Evolutionary conservation across 2,329 filamentous ascomycete genomes (phyloP).

Genomic region (Ascochyta viciae-villosae): DNA sequence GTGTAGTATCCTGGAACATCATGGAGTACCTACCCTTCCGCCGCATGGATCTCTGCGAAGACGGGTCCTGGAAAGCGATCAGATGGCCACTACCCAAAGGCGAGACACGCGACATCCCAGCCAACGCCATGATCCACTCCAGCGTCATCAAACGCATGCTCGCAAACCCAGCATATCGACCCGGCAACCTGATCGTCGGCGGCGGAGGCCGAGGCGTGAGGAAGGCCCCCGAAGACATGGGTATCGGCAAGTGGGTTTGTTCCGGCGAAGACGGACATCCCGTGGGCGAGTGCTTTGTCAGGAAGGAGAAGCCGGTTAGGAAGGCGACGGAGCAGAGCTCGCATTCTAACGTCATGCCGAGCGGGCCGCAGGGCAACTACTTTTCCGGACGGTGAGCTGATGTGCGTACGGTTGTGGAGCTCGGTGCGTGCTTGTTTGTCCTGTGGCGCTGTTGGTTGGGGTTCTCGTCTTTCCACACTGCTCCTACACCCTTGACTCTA

Average conservation of each 20-base stretch:
- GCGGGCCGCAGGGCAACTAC: constrained; percentile 11
- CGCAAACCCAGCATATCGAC: constrained; percentile 68
- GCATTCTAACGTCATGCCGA: constrained; percentile 12
- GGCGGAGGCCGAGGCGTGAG: constrained; percentile 76
- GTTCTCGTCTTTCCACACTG: neutral
- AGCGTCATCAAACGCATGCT: constrained; percentile 77
- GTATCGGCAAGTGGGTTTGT: constrained; percentile 77
- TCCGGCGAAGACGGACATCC: constrained; percentile 69
- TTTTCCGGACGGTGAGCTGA: constrained; percentile 1
- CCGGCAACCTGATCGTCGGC: constrained; percentile 80
- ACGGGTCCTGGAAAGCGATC: constrained; percentile 81
- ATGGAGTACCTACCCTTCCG: constrained; percentile 86
- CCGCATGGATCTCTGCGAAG: constrained; percentile 75
- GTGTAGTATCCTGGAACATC: constrained; percentile 73
- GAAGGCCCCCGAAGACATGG: constrained; percentile 65
- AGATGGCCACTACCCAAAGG: constrained; percentile 80
- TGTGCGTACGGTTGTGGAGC: neutral
- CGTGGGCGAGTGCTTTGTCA: constrained; percentile 72
- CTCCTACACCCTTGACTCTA: neutral
- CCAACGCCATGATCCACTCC: constrained; percentile 73
- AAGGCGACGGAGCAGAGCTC: constrained; percentile 21
- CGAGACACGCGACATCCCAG: constrained; percentile 78
- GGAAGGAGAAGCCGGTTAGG: constrained; percentile 38
- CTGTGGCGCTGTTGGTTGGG: neutral
- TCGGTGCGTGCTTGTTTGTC: neutral